phyloP scores from a whole-genome alignment of 768 basidiomycete species.

The Fomitopsis serialis region DNA sequence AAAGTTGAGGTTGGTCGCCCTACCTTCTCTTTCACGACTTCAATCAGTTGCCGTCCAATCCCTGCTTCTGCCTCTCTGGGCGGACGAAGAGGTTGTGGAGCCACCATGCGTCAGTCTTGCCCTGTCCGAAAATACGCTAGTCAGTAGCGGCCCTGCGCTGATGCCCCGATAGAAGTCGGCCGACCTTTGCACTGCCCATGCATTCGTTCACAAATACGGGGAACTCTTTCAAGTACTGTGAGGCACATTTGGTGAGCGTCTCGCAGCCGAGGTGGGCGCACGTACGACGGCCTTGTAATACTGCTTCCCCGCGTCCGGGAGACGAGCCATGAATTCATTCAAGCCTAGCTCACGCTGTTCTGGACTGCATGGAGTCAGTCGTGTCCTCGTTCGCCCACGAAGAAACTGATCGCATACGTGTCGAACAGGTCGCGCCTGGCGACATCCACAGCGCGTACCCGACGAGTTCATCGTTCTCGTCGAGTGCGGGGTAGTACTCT shows the following conservation, averaged over 20 bases:
- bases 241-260: not conserved
- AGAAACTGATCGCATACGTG: constrained; percentile 4
- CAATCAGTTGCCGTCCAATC: constrained; percentile 5
- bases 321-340: constrained; percentile 9
- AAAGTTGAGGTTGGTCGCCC: not conserved
- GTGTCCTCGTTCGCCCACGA: not conserved
- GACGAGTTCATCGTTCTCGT: constrained; percentile 10
- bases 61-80: constrained; percentile 11
- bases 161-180: not conserved
- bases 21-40: constrained; percentile 6
- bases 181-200: constrained; percentile 4
- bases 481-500: constrained; percentile 12
- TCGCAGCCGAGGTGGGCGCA: not conserved
- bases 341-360: constrained; percentile 14
- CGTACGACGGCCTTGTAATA: constrained; percentile 11
- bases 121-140: not conserved
- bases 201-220: constrained; percentile 11
- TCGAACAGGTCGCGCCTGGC: constrained; percentile 11
- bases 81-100: constrained; percentile 12
- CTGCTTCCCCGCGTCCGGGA: constrained; percentile 13
- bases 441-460: constrained; percentile 11
- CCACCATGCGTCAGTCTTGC: constrained; percentile 13
- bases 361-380: not conserved
- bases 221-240: constrained; percentile 10
- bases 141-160: not conserved